phyloP scores from a whole-genome alignment of 805 yeast species.

The Hanseniaspora nectarophila region DNA sequence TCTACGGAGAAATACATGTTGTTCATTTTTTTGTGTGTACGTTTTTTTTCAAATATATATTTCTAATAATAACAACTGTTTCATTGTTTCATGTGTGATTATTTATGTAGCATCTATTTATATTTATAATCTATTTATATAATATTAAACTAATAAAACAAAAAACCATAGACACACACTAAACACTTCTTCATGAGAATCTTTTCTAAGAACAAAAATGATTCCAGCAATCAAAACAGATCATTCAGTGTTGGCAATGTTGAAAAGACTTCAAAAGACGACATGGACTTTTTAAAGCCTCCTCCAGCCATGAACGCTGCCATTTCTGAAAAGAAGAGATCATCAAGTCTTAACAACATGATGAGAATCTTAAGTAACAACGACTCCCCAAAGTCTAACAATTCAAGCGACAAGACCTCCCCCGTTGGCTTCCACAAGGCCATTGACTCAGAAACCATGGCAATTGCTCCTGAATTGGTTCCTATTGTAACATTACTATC shows the following conservation, averaged over 20 bases:
- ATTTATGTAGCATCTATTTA: too few species aligned
- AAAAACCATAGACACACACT: too few species aligned
- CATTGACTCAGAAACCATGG: constrained; percentile 11
- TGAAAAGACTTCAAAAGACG: neutral
- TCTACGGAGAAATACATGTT: too few species aligned
- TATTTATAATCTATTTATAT: too few species aligned
- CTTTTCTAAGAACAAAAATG: constrained; percentile 15
- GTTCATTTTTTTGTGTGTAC: too few species aligned
- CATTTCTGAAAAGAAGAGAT: constrained; percentile 10
- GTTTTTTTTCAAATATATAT: too few species aligned
- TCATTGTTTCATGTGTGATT: too few species aligned
- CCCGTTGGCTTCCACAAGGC: constrained; percentile 11
- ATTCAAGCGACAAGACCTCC: neutral
- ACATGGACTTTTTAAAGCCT: neutral
- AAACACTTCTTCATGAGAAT: constrained; percentile 16
- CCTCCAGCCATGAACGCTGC: constrained; percentile 9
- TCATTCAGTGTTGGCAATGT: constrained; percentile 7
- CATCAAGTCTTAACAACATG: constrained; percentile 10
- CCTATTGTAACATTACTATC: constrained; percentile 66
- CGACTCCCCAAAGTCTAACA: neutral
- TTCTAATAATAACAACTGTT: constrained; percentile 12
- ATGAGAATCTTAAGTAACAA: constrained; percentile 14
- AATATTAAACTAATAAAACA: too few species aligned
- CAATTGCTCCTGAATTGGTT: constrained; percentile 32
- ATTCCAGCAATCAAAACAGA: constrained; percentile 2